Evolutionary conservation across 495 filamentous ascomycete species (phyloP), one percentile per base, ranked within the genome.

Genomic region (Aspergillus conjunctus): DNA sequence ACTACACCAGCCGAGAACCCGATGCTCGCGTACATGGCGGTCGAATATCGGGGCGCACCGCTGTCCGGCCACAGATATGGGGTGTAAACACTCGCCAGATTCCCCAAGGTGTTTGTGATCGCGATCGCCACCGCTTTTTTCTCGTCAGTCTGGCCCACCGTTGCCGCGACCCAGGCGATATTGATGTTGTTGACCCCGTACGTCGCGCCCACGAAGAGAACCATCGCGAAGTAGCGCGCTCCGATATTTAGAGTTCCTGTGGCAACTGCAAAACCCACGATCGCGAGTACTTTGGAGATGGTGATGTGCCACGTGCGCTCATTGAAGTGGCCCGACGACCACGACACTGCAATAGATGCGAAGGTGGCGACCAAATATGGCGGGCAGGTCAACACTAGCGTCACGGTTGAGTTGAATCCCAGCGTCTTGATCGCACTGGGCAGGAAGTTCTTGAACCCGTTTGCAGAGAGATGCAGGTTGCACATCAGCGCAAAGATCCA

Each of bases 341-440:
- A 68, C 39, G 68, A 71, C 30, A 80, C 69, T 46, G 77, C 73
- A 48, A 83, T 73, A 32, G 76, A 70, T 31, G 77, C 73, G 37
- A 77, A 72, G 34, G 82, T 80, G 4, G 72, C 67, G 20, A 81
- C 73, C 4, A 82, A 61, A 62, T 80, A 84, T 5, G 83, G 81
- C 7, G 84, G 84, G 31, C 69, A 81, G 2, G 83, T 85, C 31
- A 85, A 74, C 26, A 80, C 77, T 14, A 85, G 73, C 0, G 83
- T 85, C 20, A 81, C 64, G 37, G 79, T 84, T 31, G 64, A 71
- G 60, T 63, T 64, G 53, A 69, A 71, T 14, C 67, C 69, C 15
- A 73, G 69, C 0, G 69, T 73, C 54, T 70, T 62, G 17, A 72
- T 65, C 18, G 66, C 65, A 6, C 67, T 83, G 0, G 83, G 83